phyloP scores from a whole-genome alignment of 2,329 filamentous ascomycete genomes.

The Ceratocystis huliohia region DNA sequence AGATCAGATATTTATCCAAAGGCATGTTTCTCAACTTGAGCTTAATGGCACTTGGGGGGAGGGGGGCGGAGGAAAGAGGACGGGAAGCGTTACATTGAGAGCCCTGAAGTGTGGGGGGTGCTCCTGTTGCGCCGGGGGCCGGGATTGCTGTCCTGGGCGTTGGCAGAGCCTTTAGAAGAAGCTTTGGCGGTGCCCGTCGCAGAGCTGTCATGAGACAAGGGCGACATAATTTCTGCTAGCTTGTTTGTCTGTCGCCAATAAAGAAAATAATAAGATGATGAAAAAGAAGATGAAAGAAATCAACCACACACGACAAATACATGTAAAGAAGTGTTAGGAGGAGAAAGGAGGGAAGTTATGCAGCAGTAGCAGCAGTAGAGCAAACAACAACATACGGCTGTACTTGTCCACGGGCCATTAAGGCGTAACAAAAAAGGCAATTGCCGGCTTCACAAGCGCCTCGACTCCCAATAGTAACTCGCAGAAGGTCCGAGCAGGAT shows the following conservation, averaged over 20 bases:
- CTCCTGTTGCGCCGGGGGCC: slow-evolving; percentile 9
- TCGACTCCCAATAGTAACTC: not conserved
- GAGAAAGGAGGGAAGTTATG: too few species aligned
- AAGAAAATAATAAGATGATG: not conserved
- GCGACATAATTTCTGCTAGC: not conserved
- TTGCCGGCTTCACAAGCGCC: not conserved
- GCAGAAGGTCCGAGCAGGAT: slow-evolving; percentile 2
- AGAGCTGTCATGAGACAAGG: not conserved
- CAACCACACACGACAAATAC: not conserved
- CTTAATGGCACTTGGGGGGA: not conserved
- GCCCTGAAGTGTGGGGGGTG: slow-evolving; percentile 11
- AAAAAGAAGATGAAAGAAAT: not conserved
- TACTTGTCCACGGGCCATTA: not conserved
- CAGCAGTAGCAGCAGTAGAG: not conserved
- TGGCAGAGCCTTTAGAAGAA: not conserved
- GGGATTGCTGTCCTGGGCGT: not conserved
- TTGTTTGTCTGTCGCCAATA: not conserved
- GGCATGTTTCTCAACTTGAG: not conserved
- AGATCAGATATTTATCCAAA: slow-evolving; percentile 1
- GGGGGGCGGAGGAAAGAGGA: not conserved
- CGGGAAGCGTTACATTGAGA: slow-evolving; percentile 15
- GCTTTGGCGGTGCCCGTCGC: not conserved
- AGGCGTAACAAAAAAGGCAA: not conserved
- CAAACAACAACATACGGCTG: not conserved
- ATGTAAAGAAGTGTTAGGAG: not conserved